Percentiles rank a stretch among this genome's conserved stretches.
These are phyloP conservation scores for Penicillium aurantiogriseum DNA, from an alignment of 2,329 filamentous ascomycete genomes.

Conservation along the genomic window DNA sequence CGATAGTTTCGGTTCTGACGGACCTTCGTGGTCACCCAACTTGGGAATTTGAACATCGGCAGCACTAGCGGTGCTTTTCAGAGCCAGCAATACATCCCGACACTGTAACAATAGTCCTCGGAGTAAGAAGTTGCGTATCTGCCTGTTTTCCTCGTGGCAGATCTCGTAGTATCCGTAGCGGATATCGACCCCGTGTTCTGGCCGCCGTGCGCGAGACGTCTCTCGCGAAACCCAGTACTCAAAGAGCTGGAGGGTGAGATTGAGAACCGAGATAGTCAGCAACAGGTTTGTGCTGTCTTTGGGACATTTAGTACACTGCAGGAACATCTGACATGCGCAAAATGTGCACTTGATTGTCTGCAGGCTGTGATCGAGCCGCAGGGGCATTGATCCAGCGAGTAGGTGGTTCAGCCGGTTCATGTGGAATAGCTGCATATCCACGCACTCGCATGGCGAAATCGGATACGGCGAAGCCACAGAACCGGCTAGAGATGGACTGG, in stretches of 20 bases:
- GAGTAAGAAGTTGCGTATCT: constrained; percentile 30
- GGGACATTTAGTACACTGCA: constrained; percentile 31
- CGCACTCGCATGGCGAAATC: constrained; percentile 30
- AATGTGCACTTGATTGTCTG: constrained; percentile 33
- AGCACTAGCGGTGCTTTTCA: constrained; percentile 22
- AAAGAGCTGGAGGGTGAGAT: constrained; percentile 32
- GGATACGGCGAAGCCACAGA: constrained; percentile 25
- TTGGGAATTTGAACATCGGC: constrained; percentile 10
- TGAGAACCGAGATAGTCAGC: constrained; percentile 32
- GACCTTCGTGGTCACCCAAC: constrained; percentile 11
- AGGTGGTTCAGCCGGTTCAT: constrained; percentile 34
- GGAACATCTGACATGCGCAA: constrained; percentile 29
- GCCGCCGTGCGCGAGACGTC: constrained; percentile 11
- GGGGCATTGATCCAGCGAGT: constrained; percentile 23
- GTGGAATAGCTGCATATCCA: constrained; percentile 31
- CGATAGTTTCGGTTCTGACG: constrained; percentile 1
- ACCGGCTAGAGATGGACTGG: constrained; percentile 30
- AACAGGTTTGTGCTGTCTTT: constrained; percentile 33
- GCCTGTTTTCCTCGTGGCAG: constrained; percentile 28
- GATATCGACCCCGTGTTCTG: constrained; percentile 20
- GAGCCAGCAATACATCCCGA: constrained; percentile 25
- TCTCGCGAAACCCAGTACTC: constrained; percentile 33
- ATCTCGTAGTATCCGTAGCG: constrained; percentile 36
- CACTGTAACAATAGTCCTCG: constrained; percentile 30
- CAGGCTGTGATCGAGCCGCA: constrained; percentile 35